phyloP scores from a whole-genome alignment of 176 grass and related monocot genomes.

The Eleusine coracana region DNA sequence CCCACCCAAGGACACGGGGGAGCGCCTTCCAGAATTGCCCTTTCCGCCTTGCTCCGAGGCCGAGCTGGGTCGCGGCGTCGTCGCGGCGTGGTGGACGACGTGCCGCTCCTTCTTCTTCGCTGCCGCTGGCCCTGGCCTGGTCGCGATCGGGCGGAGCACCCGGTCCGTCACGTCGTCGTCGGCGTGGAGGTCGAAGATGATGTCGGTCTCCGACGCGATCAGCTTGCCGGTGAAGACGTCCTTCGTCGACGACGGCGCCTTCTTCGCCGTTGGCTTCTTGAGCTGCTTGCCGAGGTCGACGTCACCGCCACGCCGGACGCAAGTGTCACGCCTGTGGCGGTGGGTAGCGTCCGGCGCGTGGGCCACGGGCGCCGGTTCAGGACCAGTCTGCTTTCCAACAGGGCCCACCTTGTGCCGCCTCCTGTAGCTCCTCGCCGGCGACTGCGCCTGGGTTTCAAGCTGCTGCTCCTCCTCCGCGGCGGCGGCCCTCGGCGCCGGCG shows the following conservation, averaged over 20 bases:
- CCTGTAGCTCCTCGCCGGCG: conserved; percentile 35
- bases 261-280: neutral
- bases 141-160: conserved; percentile 58
- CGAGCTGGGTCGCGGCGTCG: conserved; percentile 16
- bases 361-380: neutral
- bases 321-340: conserved; percentile 27
- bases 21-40: conserved; percentile 29
- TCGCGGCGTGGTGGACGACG: neutral
- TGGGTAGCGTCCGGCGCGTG: neutral
- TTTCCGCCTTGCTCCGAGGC: conserved; percentile 26
- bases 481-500: conserved; percentile 23
- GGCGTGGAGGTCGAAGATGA: conserved; percentile 49
- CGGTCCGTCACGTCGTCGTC: conserved; percentile 14
- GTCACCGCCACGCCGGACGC: conserved; percentile 19
- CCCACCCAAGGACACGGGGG: conserved; percentile 19
- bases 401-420: conserved; percentile 38
- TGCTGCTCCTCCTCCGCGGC: conserved; percentile 6
- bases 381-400: neutral
- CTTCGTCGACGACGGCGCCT: no score
- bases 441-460: conserved; percentile 20
- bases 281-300: neutral
- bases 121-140: conserved; percentile 32
- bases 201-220: conserved; percentile 53
- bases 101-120: conserved; percentile 16
- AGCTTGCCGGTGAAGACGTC: conserved; percentile 15